These are phyloP conservation scores for Ceriops tagal DNA, from an alignment of 345 rosid species.

Conservation along the genomic window DNA sequence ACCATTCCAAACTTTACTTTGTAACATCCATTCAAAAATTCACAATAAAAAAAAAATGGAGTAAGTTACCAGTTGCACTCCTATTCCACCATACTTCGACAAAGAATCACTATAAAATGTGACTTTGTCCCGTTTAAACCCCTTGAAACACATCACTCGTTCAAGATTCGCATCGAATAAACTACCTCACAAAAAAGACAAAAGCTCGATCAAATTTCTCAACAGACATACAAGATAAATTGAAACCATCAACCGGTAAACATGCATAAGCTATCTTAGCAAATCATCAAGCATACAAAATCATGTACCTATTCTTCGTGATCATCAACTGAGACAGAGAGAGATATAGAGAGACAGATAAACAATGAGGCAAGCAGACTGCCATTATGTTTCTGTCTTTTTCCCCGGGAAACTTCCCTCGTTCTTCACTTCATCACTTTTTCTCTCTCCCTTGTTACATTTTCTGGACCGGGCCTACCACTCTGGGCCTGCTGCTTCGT, in stretches of 20 bases:
- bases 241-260: too few relatives aligned
- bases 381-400: too few relatives aligned
- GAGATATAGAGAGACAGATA: background rate
- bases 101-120: background rate
- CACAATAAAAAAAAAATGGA: background rate
- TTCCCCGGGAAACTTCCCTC: too few relatives aligned
- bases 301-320: too few relatives aligned
- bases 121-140: background rate
- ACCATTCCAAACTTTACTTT: conserved; percentile 11
- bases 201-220: background rate
- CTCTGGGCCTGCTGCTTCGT: too few relatives aligned
- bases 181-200: background rate
- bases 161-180: background rate
- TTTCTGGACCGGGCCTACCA: too few relatives aligned
- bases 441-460: too few relatives aligned
- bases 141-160: background rate
- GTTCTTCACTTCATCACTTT: too few relatives aligned
- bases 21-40: background rate
- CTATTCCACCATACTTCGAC: background rate
- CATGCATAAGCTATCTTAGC: background rate
- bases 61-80: background rate
- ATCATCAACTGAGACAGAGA: background rate
- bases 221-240: background rate
- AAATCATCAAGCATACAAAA: background rate
- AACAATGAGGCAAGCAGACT: background rate